Conservation (phyloP, 768 basidiomycete species). For the Pisolithus microcarpus region DNA sequence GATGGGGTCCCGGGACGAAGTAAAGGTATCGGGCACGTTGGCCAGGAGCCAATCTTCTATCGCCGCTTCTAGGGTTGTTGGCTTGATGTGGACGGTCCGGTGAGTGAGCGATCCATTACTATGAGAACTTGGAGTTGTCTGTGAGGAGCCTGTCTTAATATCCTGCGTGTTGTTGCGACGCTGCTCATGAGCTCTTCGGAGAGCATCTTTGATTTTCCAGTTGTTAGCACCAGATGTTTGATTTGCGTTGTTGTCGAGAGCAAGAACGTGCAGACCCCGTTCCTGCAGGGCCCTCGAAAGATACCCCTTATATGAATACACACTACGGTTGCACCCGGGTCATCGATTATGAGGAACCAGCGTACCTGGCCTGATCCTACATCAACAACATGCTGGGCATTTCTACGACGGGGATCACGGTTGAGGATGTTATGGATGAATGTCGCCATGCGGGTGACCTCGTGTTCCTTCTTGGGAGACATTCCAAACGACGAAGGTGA, state of each 20-base stretch:
- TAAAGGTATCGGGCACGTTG: slow-evolving; percentile 6
- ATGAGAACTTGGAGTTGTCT: background rate
- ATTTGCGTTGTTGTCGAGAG: slow-evolving; percentile 53
- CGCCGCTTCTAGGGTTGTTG: slow-evolving; percentile 37
- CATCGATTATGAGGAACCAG: slow-evolving; percentile 7
- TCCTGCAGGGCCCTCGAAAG: slow-evolving; percentile 45
- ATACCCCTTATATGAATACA: slow-evolving; percentile 41
- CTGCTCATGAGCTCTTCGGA: slow-evolving; percentile 12
- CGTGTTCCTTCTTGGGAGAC: slow-evolving; percentile 73
- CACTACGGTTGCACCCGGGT: background rate
- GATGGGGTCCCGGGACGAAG: slow-evolving; percentile 6
- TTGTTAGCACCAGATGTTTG: slow-evolving; percentile 54
- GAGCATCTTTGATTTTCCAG: slow-evolving; percentile 28
- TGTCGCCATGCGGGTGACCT: slow-evolving; percentile 56
- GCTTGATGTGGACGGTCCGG: slow-evolving; percentile 47
- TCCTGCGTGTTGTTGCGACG: slow-evolving; percentile 4
- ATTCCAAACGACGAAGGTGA: slow-evolving; percentile 36
- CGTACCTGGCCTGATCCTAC: slow-evolving; percentile 66
- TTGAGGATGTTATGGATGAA: slow-evolving; percentile 37
- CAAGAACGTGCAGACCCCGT: slow-evolving; percentile 45
- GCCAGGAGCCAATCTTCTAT: slow-evolving; percentile 47
- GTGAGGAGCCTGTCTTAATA: background rate
- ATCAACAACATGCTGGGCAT: slow-evolving; percentile 50
- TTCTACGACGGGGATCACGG: slow-evolving; percentile 17
- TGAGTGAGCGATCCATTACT: slow-evolving; percentile 41